phyloP scores from a whole-genome alignment of 164 flowering plant species.

The Kingdonia uniflora region DNA sequence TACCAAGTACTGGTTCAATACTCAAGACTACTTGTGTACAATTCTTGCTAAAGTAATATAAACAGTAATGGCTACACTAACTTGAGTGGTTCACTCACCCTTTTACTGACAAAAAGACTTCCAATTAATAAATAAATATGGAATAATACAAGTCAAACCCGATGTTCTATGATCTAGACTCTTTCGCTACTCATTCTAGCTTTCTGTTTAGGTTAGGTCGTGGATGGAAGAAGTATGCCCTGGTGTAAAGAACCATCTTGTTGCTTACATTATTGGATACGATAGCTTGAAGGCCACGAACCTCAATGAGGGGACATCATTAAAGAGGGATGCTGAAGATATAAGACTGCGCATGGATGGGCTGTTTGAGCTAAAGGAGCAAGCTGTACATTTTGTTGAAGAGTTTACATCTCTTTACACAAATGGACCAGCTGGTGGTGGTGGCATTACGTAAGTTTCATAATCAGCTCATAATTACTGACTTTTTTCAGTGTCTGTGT shows the following conservation, averaged over 20 bases:
- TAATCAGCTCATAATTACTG: neutral
- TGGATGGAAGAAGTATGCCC: constrained; percentile 82
- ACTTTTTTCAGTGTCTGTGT: too few relatives aligned
- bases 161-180: too few relatives aligned
- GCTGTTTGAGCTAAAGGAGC: constrained; percentile 61
- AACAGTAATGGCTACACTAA: too few relatives aligned
- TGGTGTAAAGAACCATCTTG: constrained; percentile 33
- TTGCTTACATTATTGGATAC: constrained; percentile 76
- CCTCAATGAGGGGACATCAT: constrained; percentile 8
- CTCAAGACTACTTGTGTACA: too few relatives aligned
- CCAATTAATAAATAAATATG: too few relatives aligned
- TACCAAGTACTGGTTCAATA: too few relatives aligned
- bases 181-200: neutral
- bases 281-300: constrained; percentile 67
- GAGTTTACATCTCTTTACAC: constrained; percentile 88
- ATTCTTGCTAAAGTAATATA: too few relatives aligned
- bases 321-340: constrained; percentile 28
- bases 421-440: constrained; percentile 99
- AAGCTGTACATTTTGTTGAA: constrained; percentile 54
- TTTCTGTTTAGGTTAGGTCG: constrained; percentile 53
- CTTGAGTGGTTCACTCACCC: too few relatives aligned
- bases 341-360: constrained; percentile 91
- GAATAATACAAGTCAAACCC: too few relatives aligned
- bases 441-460: constrained; percentile 70
- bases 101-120: too few relatives aligned